These are phyloP conservation scores for Hypoxylon sp. DNA, from an alignment of 2,329 filamentous ascomycete species.

Conservation along the genomic window DNA sequence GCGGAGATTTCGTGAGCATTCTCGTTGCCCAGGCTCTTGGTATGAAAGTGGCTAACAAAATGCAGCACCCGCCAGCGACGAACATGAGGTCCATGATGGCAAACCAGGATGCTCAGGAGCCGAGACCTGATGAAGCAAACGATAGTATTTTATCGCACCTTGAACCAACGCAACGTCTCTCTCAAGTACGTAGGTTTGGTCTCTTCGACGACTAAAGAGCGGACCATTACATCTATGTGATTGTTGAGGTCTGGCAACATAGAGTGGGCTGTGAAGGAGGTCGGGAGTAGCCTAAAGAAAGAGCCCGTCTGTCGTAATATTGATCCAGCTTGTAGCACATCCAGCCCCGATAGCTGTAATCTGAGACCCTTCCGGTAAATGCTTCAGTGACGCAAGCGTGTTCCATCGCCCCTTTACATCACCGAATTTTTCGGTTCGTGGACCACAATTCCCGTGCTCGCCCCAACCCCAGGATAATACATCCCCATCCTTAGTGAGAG, in stretches of 20 bases:
- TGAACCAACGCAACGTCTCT: constrained; percentile 81
- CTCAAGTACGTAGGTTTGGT: constrained; percentile 70
- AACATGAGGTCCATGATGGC: constrained; percentile 60
- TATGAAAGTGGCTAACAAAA: constrained; percentile 33
- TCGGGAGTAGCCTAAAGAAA: constrained; percentile 49
- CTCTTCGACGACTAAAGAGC: constrained; percentile 57
- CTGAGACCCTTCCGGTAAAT: constrained; percentile 64
- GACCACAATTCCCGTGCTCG: constrained; percentile 96
- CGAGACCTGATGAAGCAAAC: constrained; percentile 31
- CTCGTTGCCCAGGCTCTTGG: constrained; percentile 42
- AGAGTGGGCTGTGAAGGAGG: background rate
- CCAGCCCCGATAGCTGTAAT: constrained; percentile 81
- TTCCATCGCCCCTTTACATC: constrained; percentile 80
- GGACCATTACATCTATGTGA: background rate
- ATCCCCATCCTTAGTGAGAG: constrained; percentile 73
- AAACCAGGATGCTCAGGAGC: constrained; percentile 49
- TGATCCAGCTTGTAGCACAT: constrained; percentile 90
- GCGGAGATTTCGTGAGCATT: constrained; percentile 70
- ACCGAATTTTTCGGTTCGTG: constrained; percentile 67
- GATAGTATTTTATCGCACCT: constrained; percentile 58
- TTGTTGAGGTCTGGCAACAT: constrained; percentile 7
- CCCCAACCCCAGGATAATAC: constrained; percentile 96
- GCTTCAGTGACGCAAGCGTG: constrained; percentile 71
- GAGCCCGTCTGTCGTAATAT: constrained; percentile 57
- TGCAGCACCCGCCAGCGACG: constrained; percentile 61